Conservation (phyloP, 192 early-diverging fungal genomes). For the Podila minutissima region DNA sequence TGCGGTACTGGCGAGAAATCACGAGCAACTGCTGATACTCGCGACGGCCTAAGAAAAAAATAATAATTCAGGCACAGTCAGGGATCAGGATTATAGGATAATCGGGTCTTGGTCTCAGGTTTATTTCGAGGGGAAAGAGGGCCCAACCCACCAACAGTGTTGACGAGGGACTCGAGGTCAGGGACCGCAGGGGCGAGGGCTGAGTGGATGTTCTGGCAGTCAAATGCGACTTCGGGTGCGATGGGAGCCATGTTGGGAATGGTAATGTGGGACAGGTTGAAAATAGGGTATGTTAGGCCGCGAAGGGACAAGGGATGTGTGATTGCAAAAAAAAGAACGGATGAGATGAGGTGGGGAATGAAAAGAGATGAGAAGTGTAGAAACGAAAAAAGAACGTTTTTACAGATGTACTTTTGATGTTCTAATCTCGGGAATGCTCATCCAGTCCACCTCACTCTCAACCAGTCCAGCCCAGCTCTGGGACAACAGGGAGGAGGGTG, state of each 20-base stretch:
- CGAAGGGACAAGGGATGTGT: too few species aligned
- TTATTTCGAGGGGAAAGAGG: background rate
- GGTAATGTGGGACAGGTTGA: background rate
- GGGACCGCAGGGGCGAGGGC: conserved; percentile 27
- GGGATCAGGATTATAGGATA: background rate
- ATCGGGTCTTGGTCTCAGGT: too few species aligned
- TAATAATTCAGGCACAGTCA: background rate
- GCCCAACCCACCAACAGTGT: conserved; percentile 34
- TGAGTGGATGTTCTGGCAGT: conserved; percentile 33
- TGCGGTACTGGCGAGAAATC: conserved; percentile 39
- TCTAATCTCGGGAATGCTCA: too few species aligned
- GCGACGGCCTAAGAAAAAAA: conserved; percentile 23
- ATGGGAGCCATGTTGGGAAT: conserved; percentile 18
- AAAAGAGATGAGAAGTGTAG: conserved; percentile 1
- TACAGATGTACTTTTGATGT: too few species aligned
- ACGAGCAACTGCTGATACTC: conserved; percentile 40
- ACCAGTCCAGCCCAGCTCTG: too few species aligned
- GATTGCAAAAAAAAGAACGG: background rate
- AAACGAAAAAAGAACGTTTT: too few species aligned
- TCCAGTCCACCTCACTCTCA: too few species aligned
- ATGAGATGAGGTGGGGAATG: background rate
- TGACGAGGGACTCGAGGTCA: conserved; percentile 42
- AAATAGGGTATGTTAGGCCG: background rate
- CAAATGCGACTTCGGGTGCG: conserved; percentile 30
- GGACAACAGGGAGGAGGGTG: too few species aligned